These are phyloP conservation scores for Cucurbita ficifolia DNA, from an alignment of 306 rosid genomes.

Conservation along the genomic window DNA sequence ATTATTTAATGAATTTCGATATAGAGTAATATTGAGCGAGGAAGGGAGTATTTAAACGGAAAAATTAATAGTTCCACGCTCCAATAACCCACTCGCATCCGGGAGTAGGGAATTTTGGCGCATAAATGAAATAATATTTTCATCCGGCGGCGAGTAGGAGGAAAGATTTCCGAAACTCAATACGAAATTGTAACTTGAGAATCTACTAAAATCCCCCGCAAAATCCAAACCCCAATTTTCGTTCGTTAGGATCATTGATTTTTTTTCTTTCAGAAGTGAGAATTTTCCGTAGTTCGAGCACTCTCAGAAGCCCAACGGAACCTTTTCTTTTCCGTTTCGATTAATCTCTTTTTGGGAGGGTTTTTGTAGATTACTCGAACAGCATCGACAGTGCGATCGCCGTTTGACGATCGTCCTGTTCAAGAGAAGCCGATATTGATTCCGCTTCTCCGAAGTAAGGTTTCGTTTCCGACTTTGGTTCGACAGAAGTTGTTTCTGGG, in stretches of 20 bases:
- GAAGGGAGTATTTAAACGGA: too few relatives aligned
- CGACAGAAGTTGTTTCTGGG: constrained; percentile 26
- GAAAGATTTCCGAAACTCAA: background rate
- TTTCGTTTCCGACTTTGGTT: constrained; percentile 14
- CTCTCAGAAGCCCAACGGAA: background rate
- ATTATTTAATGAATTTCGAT: too few relatives aligned
- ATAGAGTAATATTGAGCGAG: too few relatives aligned
- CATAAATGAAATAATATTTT: background rate
- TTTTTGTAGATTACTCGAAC: background rate
- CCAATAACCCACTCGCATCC: too few relatives aligned
- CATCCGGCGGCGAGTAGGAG: background rate
- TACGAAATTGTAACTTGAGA: background rate
- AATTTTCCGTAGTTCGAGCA: background rate
- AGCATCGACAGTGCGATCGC: background rate
- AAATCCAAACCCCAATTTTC: background rate
- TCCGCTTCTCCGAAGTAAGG: constrained; percentile 12
- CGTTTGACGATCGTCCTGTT: background rate
- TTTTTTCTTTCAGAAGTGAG: background rate
- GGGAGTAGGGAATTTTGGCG: background rate
- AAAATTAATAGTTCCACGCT: too few relatives aligned
- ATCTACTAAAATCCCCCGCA: background rate
- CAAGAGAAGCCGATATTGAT: background rate
- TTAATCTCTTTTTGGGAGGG: background rate
- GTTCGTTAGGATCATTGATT: background rate
- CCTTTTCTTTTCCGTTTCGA: background rate